phyloP scores from a whole-genome alignment of 2,329 filamentous ascomycete species.

The Cladosporium phlei region DNA sequence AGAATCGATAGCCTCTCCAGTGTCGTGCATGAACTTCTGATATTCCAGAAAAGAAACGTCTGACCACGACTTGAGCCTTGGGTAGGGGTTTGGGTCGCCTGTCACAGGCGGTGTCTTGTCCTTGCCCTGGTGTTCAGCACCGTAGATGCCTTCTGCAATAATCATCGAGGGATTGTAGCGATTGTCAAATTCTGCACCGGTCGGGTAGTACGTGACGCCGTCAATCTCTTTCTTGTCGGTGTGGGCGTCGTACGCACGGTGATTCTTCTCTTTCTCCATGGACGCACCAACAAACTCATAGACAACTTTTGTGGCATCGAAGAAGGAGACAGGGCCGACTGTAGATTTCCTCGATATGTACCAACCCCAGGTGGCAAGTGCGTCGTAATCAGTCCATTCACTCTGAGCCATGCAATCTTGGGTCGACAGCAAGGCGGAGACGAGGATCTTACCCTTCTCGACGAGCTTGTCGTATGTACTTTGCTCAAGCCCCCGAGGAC shows the following conservation, averaged over 20 bases:
- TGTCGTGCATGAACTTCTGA: conserved; percentile 12
- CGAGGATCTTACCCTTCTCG: conserved; percentile 1
- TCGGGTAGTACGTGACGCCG: conserved; percentile 4
- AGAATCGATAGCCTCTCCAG: not conserved
- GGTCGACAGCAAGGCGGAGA: not conserved
- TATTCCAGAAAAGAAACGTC: conserved; percentile 18
- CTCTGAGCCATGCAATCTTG: conserved; percentile 1
- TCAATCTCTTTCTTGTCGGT: conserved; percentile 1
- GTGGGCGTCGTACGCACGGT: conserved; percentile 1
- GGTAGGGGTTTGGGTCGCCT: conserved; percentile 7
- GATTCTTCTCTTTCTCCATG: not conserved
- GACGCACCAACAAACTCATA: conserved; percentile 9
- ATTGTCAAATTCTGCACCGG: conserved; percentile 9
- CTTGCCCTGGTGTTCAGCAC: conserved; percentile 6
- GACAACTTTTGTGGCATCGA: not conserved
- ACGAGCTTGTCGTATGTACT: not conserved
- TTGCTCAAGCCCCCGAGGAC: not conserved
- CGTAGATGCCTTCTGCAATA: not conserved
- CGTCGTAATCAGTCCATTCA: conserved; percentile 1
- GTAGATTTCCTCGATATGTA: not conserved
- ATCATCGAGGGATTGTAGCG: conserved; percentile 9
- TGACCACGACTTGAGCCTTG: conserved; percentile 17
- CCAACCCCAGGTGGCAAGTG: conserved; percentile 8
- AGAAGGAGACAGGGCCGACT: not conserved
- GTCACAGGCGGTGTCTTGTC: conserved; percentile 12